Evolutionary conservation across 495 filamentous ascomycete species (phyloP).

Genomic region (Bacidia gigantensis): DNA sequence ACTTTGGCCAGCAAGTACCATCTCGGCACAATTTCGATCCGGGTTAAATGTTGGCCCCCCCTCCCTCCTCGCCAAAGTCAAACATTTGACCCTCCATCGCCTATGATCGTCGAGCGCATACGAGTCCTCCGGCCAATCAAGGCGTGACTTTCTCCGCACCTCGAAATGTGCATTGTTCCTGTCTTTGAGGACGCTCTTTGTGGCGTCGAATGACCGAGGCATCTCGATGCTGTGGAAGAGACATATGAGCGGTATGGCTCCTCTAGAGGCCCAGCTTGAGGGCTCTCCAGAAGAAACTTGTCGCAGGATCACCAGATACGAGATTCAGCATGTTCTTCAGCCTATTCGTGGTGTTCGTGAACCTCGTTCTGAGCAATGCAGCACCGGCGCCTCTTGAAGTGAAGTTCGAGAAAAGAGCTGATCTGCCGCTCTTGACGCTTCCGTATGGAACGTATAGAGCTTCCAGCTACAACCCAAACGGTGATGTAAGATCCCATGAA

Average conservation of each 20-base stretch:
- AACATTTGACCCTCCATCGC: background rate
- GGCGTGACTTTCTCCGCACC: no score
- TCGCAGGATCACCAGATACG: no score
- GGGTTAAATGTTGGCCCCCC: background rate
- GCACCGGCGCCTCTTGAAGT: constrained; percentile 11
- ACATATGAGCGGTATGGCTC: background rate
- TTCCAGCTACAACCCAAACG: constrained; percentile 22
- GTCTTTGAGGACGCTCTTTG: background rate
- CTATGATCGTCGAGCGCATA: no score
- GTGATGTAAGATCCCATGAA: constrained; percentile 18
- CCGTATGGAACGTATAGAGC: constrained; percentile 28
- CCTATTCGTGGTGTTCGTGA: background rate
- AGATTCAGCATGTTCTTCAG: background rate
- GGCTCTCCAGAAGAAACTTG: background rate
- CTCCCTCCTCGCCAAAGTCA: background rate
- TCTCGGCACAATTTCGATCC: background rate
- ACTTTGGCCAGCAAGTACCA: no score
- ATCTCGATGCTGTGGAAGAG: background rate
- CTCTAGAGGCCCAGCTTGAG: background rate
- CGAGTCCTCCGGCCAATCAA: no score
- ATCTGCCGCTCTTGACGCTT: constrained; percentile 22
- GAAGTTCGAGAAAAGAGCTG: constrained; percentile 16
- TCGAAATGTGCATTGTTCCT: background rate
- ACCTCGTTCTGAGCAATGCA: background rate
- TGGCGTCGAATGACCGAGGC: background rate